phyloP scores from a whole-genome alignment of 495 filamentous ascomycete species.

The Gamarada debralockiae region DNA sequence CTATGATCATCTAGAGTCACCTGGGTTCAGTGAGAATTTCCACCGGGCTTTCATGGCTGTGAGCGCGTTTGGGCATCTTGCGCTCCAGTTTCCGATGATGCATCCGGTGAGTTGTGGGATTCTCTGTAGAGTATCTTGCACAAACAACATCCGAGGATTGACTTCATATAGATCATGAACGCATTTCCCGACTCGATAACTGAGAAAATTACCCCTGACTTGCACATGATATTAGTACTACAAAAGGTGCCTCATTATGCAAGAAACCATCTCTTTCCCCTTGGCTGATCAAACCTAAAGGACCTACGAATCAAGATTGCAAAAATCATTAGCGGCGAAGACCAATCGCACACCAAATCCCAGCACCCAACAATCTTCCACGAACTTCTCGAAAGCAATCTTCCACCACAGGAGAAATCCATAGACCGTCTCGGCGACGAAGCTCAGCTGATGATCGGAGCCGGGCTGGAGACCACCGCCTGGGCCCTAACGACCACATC shows the following conservation, averaged over 20 bases:
- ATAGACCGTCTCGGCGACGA: constrained; percentile 27
- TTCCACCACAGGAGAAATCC: constrained; percentile 22
- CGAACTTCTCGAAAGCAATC: constrained; percentile 5
- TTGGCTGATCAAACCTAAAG: constrained; percentile 8
- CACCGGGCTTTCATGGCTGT: constrained; percentile 12
- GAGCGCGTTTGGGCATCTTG: constrained; percentile 7
- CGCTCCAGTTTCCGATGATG: constrained; percentile 5
- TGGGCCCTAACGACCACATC: constrained; percentile 27
- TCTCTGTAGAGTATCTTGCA: too few relatives aligned
- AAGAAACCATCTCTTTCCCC: constrained; percentile 26
- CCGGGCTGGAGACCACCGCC: constrained; percentile 24
- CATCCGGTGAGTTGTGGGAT: not conserved
- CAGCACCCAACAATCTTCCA: constrained; percentile 5
- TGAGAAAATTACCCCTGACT: not conserved
- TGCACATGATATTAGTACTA: constrained; percentile 8
- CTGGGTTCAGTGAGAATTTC: constrained; percentile 13
- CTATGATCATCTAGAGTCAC: constrained; percentile 10
- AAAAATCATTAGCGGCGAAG: not conserved
- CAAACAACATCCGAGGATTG: constrained; percentile 1
- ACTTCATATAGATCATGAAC: constrained; percentile 9
- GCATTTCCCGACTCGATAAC: constrained; percentile 11
- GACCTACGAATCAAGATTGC: not conserved
- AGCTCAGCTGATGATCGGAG: constrained; percentile 24
- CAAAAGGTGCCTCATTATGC: constrained; percentile 7
- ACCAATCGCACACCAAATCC: not conserved